Percentiles rank a stretch among this genome's conserved stretches.
These are phyloP conservation scores for Scorias spongiosa DNA, from an alignment of 2,329 filamentous ascomycete species.

Conservation along the genomic window DNA sequence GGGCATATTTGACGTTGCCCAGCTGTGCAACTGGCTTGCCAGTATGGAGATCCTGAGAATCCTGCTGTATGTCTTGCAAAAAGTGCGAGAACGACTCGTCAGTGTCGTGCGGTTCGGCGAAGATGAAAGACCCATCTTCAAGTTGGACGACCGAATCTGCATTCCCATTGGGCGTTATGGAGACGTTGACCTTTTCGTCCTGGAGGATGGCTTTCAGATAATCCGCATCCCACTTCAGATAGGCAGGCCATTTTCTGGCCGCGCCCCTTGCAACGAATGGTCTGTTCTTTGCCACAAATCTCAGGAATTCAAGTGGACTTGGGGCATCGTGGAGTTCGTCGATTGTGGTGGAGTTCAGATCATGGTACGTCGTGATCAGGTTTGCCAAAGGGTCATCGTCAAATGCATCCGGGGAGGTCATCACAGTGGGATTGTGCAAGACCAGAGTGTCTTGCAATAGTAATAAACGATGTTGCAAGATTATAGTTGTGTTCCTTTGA, in stretches of 20 bases:
- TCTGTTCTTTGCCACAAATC: conserved; percentile 56
- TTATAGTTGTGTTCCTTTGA: too few species aligned
- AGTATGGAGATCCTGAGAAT: conserved; percentile 14
- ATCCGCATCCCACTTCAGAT: conserved; percentile 43
- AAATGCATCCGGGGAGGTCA: too few species aligned
- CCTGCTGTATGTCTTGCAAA: conserved; percentile 42
- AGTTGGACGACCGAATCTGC: conserved; percentile 48
- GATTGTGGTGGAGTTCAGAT: conserved; percentile 48
- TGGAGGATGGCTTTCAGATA: conserved; percentile 44
- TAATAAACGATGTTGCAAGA: too few species aligned
- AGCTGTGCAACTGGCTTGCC: neutral
- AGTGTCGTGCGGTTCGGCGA: conserved; percentile 60
- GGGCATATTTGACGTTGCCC: conserved; percentile 48
- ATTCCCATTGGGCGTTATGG: conserved; percentile 58
- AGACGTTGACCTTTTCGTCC: conserved; percentile 52
- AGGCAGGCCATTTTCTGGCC: conserved; percentile 48
- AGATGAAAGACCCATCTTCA: conserved; percentile 33
- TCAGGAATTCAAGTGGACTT: conserved; percentile 65
- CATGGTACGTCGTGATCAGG: conserved; percentile 55
- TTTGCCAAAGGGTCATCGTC: neutral
- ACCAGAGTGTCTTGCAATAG: too few species aligned
- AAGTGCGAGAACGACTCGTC: conserved; percentile 47
- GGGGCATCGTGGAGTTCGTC: conserved; percentile 50
- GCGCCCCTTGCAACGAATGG: conserved; percentile 57
- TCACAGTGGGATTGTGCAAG: too few species aligned